Evolutionary conservation across 768 basidiomycete genomes (phyloP), one percentile per base, ranked within the genome.

Genomic region (Dioszegia aurantiaca): DNA sequence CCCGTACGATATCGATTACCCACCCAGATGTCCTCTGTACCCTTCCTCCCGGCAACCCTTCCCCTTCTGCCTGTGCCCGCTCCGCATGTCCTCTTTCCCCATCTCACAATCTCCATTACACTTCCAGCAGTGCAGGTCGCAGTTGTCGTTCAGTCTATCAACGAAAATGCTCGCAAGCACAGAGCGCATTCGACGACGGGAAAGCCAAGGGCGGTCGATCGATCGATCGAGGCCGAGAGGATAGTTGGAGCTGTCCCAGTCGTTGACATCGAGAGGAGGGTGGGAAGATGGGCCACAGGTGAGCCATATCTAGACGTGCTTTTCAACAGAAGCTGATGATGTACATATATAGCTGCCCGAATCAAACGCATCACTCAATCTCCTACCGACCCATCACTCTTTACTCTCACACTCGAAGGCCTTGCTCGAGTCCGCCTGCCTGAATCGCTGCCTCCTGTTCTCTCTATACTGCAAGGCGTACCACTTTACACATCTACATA

Each of bases 81-180:
- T 61, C 90, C 90, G 0, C 78, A 84, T 43, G 78, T 92, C 57
- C 83, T 92, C 36, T 82, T 90, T 12, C 90, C 90, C 0, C 84
- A 83, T 8, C 83, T 86, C 0, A 79, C 85, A 14, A 79, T 88
- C 42, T 85, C 87, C 0, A 76, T 90, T 58, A 84, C 87, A 0
- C 81, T 93, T 21, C 79, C 83, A 17, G 80, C 80, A 19, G 63
- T 56, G 1, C 68, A 81, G 23, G 80, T 86, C 33, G 88, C 86
- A 21, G 83, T 87, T 61, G 82, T 81, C 6, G 77, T 93, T 6
- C 79, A 88, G 36, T 77, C 83, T 0, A 81, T 88, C 63, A 82
- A 87, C 43, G 84, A 87, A 37, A 83, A 86, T 46, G 83, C 86
- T 0, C 46, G 45, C 21, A 47, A 42, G 2, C 83, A 88, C 26